Evolutionary conservation across 2,329 filamentous ascomycete genomes (phyloP).

Genomic region (Alternaria panax): DNA sequence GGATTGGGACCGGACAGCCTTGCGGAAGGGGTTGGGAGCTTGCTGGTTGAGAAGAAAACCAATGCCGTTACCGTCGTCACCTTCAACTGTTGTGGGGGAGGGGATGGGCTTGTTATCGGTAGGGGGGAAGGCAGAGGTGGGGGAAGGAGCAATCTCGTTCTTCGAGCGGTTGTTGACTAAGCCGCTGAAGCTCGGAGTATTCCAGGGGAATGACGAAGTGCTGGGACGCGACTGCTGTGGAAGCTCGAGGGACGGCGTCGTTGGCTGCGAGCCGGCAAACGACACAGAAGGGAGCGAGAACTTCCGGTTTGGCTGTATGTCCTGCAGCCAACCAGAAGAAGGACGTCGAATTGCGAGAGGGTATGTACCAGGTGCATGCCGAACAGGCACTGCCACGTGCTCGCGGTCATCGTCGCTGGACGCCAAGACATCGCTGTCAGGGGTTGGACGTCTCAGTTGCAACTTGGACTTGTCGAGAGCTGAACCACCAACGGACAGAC

Average conservation of each 20-base stretch:
- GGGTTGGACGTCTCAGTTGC: slow-evolving; percentile 78
- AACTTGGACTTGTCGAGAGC: slow-evolving; percentile 71
- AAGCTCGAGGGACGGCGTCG: slow-evolving; percentile 75
- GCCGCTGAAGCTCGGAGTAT: slow-evolving; percentile 46
- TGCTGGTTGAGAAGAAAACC: slow-evolving; percentile 43
- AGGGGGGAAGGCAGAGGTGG: slow-evolving; percentile 38
- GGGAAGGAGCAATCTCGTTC: slow-evolving; percentile 46
- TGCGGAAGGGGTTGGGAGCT: slow-evolving; percentile 87
- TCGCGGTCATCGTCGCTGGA: slow-evolving; percentile 94
- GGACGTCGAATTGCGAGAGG: slow-evolving; percentile 36
- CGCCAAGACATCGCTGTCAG: slow-evolving; percentile 90
- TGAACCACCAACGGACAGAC: slow-evolving; percentile 38
- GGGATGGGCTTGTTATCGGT: slow-evolving; percentile 35
- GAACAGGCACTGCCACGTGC: slow-evolving; percentile 43
- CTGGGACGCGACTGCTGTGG: slow-evolving; percentile 51
- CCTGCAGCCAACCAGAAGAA: slow-evolving; percentile 75
- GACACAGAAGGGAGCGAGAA: slow-evolving; percentile 73
- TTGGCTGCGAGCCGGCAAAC: slow-evolving; percentile 82
- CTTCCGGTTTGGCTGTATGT: slow-evolving; percentile 74
- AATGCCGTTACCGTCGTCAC: slow-evolving; percentile 59
- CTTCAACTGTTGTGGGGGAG: slow-evolving; percentile 47
- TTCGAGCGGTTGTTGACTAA: slow-evolving; percentile 30
- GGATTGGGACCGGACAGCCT: slow-evolving; percentile 93
- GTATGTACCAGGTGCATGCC: slow-evolving; percentile 30
- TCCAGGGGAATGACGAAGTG: slow-evolving; percentile 54